Percentiles rank a stretch among this genome's conserved stretches.
phyloP scores from a whole-genome alignment of 345 rosid genomes.

The Conringia planisiliqua region DNA sequence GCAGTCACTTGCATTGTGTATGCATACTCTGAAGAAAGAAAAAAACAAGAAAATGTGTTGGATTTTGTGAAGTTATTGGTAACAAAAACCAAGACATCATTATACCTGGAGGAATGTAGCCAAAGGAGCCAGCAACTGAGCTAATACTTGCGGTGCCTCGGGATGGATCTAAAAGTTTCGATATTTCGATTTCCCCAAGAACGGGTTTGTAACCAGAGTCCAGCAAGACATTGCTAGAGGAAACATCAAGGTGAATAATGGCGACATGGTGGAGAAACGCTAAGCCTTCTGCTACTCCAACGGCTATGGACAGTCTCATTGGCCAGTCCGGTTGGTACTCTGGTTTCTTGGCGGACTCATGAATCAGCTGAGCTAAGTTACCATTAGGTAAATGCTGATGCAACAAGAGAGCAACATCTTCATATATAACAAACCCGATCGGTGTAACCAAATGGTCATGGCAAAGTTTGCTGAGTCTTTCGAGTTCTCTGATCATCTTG shows the following conservation, averaged over 20 bases:
- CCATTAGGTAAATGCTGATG: slow-evolving; percentile 83
- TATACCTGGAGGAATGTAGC: slow-evolving; percentile 95
- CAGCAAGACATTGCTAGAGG: slow-evolving; percentile 73
- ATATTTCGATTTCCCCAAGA: slow-evolving; percentile 90
- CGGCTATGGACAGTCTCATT: slow-evolving; percentile 69
- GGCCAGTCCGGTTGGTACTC: slow-evolving; percentile 92
- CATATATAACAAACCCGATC: slow-evolving; percentile 84
- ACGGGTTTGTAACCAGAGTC: slow-evolving; percentile 69
- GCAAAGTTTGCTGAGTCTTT: slow-evolving; percentile 87
- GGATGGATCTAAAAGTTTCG: slow-evolving; percentile 76
- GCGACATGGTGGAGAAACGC: slow-evolving; percentile 92
- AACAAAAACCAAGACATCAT: background rate
- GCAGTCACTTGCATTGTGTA: slow-evolving; percentile 95
- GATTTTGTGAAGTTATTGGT: slow-evolving; percentile 1
- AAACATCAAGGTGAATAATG: slow-evolving; percentile 84
- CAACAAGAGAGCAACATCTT: slow-evolving; percentile 88
- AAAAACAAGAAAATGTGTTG: background rate
- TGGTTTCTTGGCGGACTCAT: slow-evolving; percentile 57
- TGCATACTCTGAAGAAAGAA: slow-evolving; percentile 61
- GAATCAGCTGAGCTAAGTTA: slow-evolving; percentile 75
- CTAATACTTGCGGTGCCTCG: slow-evolving; percentile 88
- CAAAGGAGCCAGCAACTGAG: slow-evolving; percentile 92
- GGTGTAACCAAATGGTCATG: slow-evolving; percentile 83
- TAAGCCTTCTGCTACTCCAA: slow-evolving; percentile 90
- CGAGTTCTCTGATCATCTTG: slow-evolving; percentile 97